Conservation (phyloP, 345 rosid species). For the Cardiospermum halicacabum region DNA sequence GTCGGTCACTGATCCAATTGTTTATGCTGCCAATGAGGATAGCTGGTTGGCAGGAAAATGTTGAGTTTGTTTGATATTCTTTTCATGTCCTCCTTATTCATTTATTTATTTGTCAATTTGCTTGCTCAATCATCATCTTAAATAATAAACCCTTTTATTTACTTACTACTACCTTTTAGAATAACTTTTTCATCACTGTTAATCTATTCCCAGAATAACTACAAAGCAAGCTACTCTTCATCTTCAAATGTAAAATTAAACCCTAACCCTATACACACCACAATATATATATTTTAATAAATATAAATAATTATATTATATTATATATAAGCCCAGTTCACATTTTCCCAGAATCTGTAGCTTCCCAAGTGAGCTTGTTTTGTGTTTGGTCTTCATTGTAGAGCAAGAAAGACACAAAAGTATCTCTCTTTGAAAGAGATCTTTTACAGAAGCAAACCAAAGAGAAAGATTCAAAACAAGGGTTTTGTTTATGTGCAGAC, state of each 20-base stretch:
- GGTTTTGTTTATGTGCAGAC: neutral
- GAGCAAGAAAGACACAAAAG: slow-evolving; percentile 2
- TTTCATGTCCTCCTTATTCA: no score
- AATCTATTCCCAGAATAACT: slow-evolving; percentile 20
- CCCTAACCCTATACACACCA: no score
- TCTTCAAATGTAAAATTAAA: no score
- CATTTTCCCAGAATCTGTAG: slow-evolving; percentile 23
- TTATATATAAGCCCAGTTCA: slow-evolving; percentile 28
- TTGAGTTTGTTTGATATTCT: no score
- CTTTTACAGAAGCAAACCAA: slow-evolving; percentile 9
- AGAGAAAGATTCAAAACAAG: neutral
- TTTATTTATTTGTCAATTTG: no score
- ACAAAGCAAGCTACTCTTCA: slow-evolving; percentile 26
- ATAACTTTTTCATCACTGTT: neutral
- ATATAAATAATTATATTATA: no score
- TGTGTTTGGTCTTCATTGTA: slow-evolving; percentile 10
- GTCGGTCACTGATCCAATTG: neutral
- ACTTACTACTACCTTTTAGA: neutral
- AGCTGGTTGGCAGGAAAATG: slow-evolving; percentile 11
- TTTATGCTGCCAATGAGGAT: neutral
- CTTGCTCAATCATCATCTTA: no score
- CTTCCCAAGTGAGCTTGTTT: slow-evolving; percentile 18
- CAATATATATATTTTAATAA: no score
- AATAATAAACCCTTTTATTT: no score
- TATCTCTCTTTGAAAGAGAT: neutral